Percentiles rank a stretch among this genome's conserved stretches.
Evolutionary conservation across 169 alveolate genomes (phyloP).

Genomic region (Eimeria brunetti): DNA sequence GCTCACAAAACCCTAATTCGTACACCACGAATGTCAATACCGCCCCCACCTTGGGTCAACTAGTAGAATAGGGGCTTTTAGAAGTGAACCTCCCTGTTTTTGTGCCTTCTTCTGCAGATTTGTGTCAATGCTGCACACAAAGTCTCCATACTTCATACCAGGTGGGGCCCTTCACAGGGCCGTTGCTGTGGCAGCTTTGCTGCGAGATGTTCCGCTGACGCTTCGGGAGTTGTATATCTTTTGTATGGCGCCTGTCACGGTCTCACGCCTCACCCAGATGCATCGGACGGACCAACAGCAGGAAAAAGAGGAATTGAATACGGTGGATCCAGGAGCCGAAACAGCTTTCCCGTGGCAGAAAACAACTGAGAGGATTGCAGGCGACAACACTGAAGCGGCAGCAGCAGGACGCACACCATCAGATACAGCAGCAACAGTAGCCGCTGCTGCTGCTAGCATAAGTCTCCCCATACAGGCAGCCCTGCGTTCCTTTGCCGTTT

Average conservation of each 20-base stretch:
- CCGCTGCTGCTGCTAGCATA: slow-evolving; percentile 66
- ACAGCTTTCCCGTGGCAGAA: not conserved
- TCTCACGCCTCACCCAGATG: not conserved
- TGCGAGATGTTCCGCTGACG: slow-evolving; percentile 36
- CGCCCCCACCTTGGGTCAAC: not conserved
- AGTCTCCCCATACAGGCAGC: slow-evolving; percentile 71
- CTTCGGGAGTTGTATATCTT: slow-evolving; percentile 33
- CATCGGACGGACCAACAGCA: slow-evolving; percentile 11
- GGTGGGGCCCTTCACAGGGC: slow-evolving; percentile 58
- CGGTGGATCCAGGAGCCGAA: not conserved
- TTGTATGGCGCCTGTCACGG: slow-evolving; percentile 45
- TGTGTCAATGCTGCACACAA: slow-evolving; percentile 23
- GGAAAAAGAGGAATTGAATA: not conserved
- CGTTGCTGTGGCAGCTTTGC: slow-evolving; percentile 51
- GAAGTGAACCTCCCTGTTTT: not conserved
- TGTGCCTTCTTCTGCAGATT: slow-evolving; percentile 22
- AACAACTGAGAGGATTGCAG: not conserved
- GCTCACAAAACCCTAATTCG: not conserved
- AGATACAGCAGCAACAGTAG: not conserved
- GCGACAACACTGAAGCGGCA: not conserved
- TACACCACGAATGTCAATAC: not conserved
- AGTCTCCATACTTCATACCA: slow-evolving; percentile 37
- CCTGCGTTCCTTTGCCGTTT: slow-evolving; percentile 68
- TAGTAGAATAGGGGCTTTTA: not conserved
- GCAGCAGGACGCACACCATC: not conserved